Base-by-base conservation (phyloP, 2,329 filamentous ascomycete species). In the Curvularia spicifera region DNA sequence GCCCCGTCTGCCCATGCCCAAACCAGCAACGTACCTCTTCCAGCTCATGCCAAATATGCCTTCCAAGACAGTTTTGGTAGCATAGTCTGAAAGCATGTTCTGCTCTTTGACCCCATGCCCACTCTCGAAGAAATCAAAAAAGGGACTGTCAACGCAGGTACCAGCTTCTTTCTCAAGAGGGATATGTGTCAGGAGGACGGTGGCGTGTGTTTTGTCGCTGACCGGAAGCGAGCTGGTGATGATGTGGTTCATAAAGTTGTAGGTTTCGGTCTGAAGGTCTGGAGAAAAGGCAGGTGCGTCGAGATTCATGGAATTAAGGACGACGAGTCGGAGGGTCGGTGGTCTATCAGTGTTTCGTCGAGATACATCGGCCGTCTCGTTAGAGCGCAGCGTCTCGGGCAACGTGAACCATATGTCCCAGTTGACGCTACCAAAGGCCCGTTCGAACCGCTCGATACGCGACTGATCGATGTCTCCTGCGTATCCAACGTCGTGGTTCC, bases 401-500 rank as follows among this genome's bases (percentile, higher is more conserved):
- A 77, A 57, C 78, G 64, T 71, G 56, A 98, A 87, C 33, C 89
- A 86, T 10, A 96, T 84, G 71, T 96, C 93, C 84, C 96, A 99
- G 75, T 98, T 96, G 18, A 91, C 87, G 64, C 88, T 91, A 56
- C 95, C 95, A 79, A 96, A 99, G 1, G 85, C 85, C 22, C 84
- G 83, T 78, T 97, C 93, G 73, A 98, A 99, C 1, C 95, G 86
- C 28, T 86, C 81, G 53, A 97, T 82, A 3, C 93, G 87, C 60
- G 87, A 83, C n/a, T 83, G 79, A 40, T 89, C 92, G 60, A 98
- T 84, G 76, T 99, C 95, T 3, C 95, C 95, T 0, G 93, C 92
- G 74, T 99, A 99, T 33, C 95, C 95, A 71, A 99, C 89, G 76
- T 99, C 95, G 74, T 99, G 95, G 72, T 99, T 99, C 1, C 95